Evolutionary conservation across 129 eudicot species (phyloP).

Genomic region (Pulicaria dysenterica): DNA sequence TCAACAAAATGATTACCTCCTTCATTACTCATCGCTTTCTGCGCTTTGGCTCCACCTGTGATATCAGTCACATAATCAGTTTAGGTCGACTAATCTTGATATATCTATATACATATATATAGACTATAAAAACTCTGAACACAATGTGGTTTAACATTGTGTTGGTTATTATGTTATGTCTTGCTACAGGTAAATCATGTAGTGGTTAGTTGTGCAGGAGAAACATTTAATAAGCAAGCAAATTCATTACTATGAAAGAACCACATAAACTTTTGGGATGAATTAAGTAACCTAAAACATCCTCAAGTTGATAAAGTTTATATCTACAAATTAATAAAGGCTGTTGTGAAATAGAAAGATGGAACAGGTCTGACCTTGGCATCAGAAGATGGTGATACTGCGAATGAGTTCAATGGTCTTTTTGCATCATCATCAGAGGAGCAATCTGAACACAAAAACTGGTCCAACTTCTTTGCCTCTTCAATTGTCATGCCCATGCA

Average conservation of each 20-base stretch:
- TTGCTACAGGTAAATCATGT: too few species aligned
- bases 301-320: not conserved
- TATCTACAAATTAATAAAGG: not conserved
- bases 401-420: conserved; percentile 62
- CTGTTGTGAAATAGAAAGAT: not conserved
- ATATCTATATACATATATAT: not conserved
- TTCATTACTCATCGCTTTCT: conserved; percentile 54
- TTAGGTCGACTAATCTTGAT: not conserved
- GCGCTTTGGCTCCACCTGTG: conserved; percentile 78
- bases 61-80: not conserved
- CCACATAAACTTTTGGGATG: not conserved
- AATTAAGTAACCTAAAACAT: not conserved
- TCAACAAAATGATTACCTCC: conserved; percentile 51
- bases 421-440: conserved; percentile 73
- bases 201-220: too few species aligned
- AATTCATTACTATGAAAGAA: too few species aligned
- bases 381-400: conserved; percentile 58
- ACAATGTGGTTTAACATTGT: too few species aligned
- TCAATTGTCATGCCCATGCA: conserved; percentile 99
- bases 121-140: too few species aligned
- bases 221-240: too few species aligned
- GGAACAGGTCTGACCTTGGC: conserved; percentile 52
- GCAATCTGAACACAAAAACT: conserved; percentile 85
- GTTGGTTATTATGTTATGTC: too few species aligned
- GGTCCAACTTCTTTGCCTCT: conserved; percentile 88